These are phyloP conservation scores for Globisporangium nunn DNA, from an alignment of 352 stramenopile genomes.

Conservation along the genomic window DNA sequence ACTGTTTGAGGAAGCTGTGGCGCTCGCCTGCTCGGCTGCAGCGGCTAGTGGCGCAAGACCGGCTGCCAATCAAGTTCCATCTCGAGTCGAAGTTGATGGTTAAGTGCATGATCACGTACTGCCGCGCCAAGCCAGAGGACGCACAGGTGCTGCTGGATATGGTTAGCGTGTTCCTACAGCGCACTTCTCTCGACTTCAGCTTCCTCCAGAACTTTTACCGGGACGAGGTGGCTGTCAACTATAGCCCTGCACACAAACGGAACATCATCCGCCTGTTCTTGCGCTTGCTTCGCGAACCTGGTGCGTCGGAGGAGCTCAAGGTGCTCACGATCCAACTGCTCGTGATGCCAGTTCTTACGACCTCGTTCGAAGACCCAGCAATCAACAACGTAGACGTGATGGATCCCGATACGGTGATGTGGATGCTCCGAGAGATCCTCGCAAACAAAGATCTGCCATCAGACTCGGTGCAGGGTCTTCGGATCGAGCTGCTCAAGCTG, in stretches of 20 bases:
- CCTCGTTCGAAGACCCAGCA: slow-evolving; percentile 74
- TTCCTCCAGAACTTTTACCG: slow-evolving; percentile 90
- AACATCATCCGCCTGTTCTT: slow-evolving; percentile 88
- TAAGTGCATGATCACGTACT: slow-evolving; percentile 94
- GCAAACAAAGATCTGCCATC: slow-evolving; percentile 74
- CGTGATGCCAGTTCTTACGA: slow-evolving; percentile 90
- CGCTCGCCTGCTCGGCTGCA: slow-evolving; percentile 77
- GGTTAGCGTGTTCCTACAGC: slow-evolving; percentile 92
- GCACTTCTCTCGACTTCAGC: slow-evolving; percentile 90
- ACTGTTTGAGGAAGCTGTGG: slow-evolving; percentile 94
- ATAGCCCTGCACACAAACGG: slow-evolving; percentile 63
- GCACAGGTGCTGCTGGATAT: slow-evolving; percentile 95
- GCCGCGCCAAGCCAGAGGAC: slow-evolving; percentile 87
- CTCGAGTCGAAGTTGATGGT: slow-evolving; percentile 93
- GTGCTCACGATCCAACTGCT: slow-evolving; percentile 90
- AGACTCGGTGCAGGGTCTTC: slow-evolving; percentile 70
- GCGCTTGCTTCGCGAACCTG: slow-evolving; percentile 70
- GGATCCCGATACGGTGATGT: slow-evolving; percentile 81
- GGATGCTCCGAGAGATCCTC: slow-evolving; percentile 85
- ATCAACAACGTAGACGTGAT: slow-evolving; percentile 82
- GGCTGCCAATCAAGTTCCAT: slow-evolving; percentile 88
- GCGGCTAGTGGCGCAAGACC: slow-evolving; percentile 60
- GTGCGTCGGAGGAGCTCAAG: slow-evolving; percentile 85
- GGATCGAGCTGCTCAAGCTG: slow-evolving; percentile 92
- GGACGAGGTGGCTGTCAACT: slow-evolving; percentile 71